phyloP scores from a whole-genome alignment of 805 yeast species.

The Yamadazyma sp. region DNA sequence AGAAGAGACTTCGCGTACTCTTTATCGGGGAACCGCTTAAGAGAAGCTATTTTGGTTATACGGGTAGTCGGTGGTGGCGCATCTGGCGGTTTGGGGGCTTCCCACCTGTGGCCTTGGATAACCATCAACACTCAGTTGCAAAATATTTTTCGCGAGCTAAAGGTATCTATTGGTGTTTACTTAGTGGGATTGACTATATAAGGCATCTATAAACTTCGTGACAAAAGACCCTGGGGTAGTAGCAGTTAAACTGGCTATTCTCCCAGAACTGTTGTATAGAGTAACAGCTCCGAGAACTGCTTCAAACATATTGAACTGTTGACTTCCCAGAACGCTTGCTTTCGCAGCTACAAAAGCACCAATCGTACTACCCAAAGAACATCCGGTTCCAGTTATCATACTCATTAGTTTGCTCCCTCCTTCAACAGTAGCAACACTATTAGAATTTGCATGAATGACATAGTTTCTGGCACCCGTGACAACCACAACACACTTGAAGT shows the following conservation, averaged over 20 bases:
- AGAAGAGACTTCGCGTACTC: constrained; percentile 50
- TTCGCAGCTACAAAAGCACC: constrained; percentile 55
- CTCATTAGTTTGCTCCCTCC: constrained; percentile 71
- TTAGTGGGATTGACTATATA: constrained; percentile 16
- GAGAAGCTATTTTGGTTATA: constrained; percentile 37
- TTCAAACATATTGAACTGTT: constrained; percentile 29
- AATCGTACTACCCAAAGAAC: constrained; percentile 74
- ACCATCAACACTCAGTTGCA: constrained; percentile 10
- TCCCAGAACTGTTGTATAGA: constrained; percentile 63
- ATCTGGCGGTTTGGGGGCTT: constrained; percentile 14
- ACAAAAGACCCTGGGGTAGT: constrained; percentile 59
- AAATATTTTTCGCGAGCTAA: constrained; percentile 1
- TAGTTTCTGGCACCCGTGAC: constrained; percentile 57
- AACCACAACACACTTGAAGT: constrained; percentile 60
- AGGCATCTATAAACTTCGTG: constrained; percentile 45
- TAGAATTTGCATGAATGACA: constrained; percentile 21
- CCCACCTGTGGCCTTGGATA: constrained; percentile 10
- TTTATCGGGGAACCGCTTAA: constrained; percentile 35
- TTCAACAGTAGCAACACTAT: constrained; percentile 23
- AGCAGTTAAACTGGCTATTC: constrained; percentile 41
- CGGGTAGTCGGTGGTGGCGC: constrained; percentile 34
- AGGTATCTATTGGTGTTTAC: neutral
- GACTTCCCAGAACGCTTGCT: constrained; percentile 20
- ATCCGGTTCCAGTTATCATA: constrained; percentile 77
- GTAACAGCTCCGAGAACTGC: constrained; percentile 57